Conservation (phyloP, 768 basidiomycete genomes). For the Asterophora parasitica region DNA sequence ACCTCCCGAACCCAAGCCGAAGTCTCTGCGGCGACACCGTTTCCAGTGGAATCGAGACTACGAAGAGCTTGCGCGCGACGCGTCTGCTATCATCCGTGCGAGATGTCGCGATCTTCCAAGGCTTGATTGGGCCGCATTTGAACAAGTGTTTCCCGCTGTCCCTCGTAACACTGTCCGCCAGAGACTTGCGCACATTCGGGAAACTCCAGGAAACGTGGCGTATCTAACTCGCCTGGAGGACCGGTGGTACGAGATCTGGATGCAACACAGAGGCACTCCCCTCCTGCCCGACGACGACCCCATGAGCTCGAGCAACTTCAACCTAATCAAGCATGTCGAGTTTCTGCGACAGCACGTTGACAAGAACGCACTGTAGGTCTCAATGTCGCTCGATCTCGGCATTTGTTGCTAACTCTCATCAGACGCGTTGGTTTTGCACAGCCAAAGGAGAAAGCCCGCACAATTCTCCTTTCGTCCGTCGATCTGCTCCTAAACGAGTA, state of each 20-base stretch:
- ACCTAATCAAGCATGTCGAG: conserved; percentile 74
- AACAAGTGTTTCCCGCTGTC: conserved; percentile 78
- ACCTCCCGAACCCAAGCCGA: conserved; percentile 16
- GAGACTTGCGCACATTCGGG: conserved; percentile 56
- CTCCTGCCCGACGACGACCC: conserved; percentile 70
- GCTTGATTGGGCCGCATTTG: conserved; percentile 68
- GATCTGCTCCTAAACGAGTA: conserved; percentile 41
- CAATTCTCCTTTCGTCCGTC: conserved; percentile 37
- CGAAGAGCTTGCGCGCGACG: conserved; percentile 86
- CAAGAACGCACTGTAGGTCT: conserved; percentile 78
- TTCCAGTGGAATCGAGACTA: conserved; percentile 85
- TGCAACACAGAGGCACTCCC: conserved; percentile 59
- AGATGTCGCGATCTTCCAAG: conserved; percentile 60
- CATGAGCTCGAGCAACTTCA: conserved; percentile 64
- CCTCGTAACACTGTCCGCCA: conserved; percentile 68
- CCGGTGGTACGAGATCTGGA: conserved; percentile 77
- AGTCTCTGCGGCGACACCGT: conserved; percentile 47
- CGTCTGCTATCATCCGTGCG: conserved; percentile 74
- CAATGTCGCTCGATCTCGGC: background rate
- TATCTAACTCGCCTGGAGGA: conserved; percentile 80
- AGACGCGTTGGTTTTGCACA: conserved; percentile 65
- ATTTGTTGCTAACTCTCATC: conserved; percentile 14
- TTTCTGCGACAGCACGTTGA: conserved; percentile 80
- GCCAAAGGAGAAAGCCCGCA: conserved; percentile 28
- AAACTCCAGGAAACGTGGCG: conserved; percentile 59